Evolutionary conservation across 495 filamentous ascomycete species (phyloP).

Genomic region (Penicillium manginii): DNA sequence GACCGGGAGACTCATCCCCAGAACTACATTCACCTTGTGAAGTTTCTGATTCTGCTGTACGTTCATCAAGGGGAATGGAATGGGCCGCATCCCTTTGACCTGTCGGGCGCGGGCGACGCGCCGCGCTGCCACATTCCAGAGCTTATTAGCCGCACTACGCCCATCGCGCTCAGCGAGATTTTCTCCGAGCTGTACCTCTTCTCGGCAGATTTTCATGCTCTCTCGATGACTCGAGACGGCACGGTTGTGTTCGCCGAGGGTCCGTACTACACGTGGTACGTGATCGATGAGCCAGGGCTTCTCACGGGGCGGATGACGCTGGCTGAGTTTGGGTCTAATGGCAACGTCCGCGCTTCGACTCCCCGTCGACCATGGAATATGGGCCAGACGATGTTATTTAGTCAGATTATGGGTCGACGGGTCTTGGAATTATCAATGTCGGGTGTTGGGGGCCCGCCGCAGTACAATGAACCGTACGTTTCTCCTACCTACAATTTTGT

Average conservation of each 20-base stretch:
- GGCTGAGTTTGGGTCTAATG: conserved; percentile 14
- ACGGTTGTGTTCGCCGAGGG: conserved; percentile 14
- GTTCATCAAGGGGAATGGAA: background rate
- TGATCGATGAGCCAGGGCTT: conserved; percentile 12
- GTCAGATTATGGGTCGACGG: conserved; percentile 8
- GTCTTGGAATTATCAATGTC: background rate
- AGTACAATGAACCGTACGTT: conserved; percentile 15
- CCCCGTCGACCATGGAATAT: conserved; percentile 17
- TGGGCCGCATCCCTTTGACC: background rate
- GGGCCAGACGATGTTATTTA: conserved; percentile 8
- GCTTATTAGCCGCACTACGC: conserved; percentile 1
- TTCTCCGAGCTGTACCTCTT: conserved; percentile 8
- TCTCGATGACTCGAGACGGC: conserved; percentile 16
- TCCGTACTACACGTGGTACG: conserved; percentile 13
- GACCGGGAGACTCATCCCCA: conserved; percentile 6
- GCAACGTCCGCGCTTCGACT: conserved; percentile 10
- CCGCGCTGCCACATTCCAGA: conserved; percentile 4
- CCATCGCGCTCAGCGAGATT: conserved; percentile 5
- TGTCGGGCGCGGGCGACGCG: background rate
- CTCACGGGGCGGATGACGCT: conserved; percentile 9
- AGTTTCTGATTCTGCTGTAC: conserved; percentile 8
- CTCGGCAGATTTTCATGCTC: conserved; percentile 11
- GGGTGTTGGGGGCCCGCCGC: conserved; percentile 7
- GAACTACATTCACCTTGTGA: conserved; percentile 11
- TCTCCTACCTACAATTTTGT: background rate